Percentiles rank a stretch among this genome's conserved stretches.
phyloP scores from a whole-genome alignment of 441 rosid genomes.

The Croton laevigatus region DNA sequence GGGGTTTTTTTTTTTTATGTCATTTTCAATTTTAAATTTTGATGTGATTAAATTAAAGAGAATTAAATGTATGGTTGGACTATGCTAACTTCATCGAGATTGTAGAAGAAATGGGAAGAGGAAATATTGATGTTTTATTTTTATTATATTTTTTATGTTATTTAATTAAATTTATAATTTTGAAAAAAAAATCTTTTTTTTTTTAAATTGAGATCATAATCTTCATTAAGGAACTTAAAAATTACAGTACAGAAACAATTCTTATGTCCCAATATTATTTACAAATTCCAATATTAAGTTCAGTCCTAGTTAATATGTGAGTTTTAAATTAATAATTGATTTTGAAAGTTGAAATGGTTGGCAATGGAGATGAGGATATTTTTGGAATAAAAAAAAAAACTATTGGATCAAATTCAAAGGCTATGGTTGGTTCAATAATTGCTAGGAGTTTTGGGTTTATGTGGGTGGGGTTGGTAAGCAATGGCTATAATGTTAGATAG shows the following conservation, averaged over 20 bases:
- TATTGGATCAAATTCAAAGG: background rate
- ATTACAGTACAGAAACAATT: no score
- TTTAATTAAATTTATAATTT: no score
- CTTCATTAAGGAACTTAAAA: no score
- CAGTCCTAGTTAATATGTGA: no score
- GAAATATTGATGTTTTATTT: slow-evolving; percentile 7
- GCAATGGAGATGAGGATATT: background rate
- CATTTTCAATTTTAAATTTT: slow-evolving; percentile 24
- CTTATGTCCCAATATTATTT: no score
- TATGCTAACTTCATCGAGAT: slow-evolving; percentile 18
- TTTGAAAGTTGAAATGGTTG: background rate
- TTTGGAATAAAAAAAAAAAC: background rate
- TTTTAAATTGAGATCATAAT: no score
- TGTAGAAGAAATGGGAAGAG: slow-evolving; percentile 21
- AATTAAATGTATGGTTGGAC: slow-evolving; percentile 20
- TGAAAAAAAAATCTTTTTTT: no score
- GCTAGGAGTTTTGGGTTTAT: slow-evolving; percentile 29
- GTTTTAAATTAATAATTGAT: no score
- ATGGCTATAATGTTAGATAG: no score
- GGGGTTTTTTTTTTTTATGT: background rate
- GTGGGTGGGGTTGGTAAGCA: slow-evolving; percentile 28
- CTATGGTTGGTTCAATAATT: slow-evolving; percentile 17
- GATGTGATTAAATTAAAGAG: slow-evolving; percentile 10
- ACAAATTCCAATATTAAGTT: no score
- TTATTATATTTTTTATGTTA: background rate